Evolutionary conservation across 2,329 filamentous ascomycete species (phyloP), one percentile per base, ranked within the genome.

Genomic region (Aspergillus texensis): DNA sequence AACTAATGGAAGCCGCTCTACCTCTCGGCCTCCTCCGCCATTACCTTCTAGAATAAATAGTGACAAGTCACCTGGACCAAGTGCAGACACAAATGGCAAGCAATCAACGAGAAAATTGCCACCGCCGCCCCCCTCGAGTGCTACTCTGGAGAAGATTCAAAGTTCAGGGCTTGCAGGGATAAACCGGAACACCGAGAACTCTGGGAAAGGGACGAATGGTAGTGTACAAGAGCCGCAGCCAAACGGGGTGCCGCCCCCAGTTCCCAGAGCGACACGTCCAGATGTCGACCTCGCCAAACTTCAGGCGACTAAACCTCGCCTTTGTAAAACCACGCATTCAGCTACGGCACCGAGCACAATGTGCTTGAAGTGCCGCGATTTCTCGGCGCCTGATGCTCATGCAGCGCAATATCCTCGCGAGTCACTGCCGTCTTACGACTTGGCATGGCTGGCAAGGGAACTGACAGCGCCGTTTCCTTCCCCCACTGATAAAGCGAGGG

Each of bases 321-420:
- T 75, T 45, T 64, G 69, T 45, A 65, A 65, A n/a, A 71, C 72
- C 5, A 60, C 60, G 14, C 46, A 62, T 2, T 54, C 71, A 32
- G 58, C 69, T 19, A 57, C 70, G 12, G 56, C 62, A 30, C 60
- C 68, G 21, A 70, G 66, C 41, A 67, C 70, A 16, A 73, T 71
- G n/a, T 98, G 95, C 75, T 83, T 97, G 58, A 81, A 88, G 62
- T 98, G 95, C 75, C 88, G 94, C 67, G 94, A 98, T 79, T 98
- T 96, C 78, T 93, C 92, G 8, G 88, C 80, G 0, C 90, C 93
- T 0, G 95, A 98, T 78, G 78, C 78, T 16, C 89, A 96, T 68
- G 94, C 93, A 6, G 85, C 91, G 6, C 89, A 88, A 67, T 93
- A 92, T 72, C 93, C 94, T 6, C 84, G 89, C 34, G 79, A 90